These are phyloP conservation scores for Scortechinia acanthostroma DNA, from an alignment of 2,329 filamentous ascomycete genomes.

Conservation along the genomic window DNA sequence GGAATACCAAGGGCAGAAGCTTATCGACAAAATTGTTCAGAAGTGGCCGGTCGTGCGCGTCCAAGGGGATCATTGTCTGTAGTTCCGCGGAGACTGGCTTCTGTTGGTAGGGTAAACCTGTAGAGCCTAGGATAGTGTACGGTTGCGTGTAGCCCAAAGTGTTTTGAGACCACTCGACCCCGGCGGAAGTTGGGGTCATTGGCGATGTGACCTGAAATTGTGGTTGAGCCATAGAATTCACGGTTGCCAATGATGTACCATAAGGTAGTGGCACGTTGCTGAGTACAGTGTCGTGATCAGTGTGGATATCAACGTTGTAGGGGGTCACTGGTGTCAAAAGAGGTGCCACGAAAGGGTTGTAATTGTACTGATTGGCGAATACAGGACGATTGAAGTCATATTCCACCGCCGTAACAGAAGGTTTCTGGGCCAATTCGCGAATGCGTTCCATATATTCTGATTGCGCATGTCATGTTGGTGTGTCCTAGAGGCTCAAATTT, in stretches of 20 bases:
- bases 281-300: conserved; percentile 86
- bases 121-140: conserved; percentile 67
- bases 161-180: too few relatives aligned
- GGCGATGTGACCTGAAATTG: conserved; percentile 71
- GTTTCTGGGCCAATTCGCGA: too few relatives aligned
- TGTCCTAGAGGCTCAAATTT: too few relatives aligned
- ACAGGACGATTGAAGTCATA: too few relatives aligned
- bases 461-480: too few relatives aligned
- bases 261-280: conserved; percentile 79
- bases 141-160: conserved; percentile 57
- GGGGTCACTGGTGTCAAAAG: too few relatives aligned
- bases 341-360: too few relatives aligned
- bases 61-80: conserved; percentile 74
- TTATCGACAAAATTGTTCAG: conserved; percentile 86
- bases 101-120: conserved; percentile 49
- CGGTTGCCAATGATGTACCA: conserved; percentile 84
- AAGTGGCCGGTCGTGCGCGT: conserved; percentile 78
- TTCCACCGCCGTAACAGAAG: too few relatives aligned
- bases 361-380: conserved; percentile 46
- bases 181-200: conserved; percentile 53
- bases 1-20: conserved; percentile 83
- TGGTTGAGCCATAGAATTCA: conserved; percentile 48
- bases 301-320: conserved; percentile 93
- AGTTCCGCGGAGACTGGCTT: conserved; percentile 37
- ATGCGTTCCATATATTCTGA: too few relatives aligned